Base-by-base conservation (phyloP, 108 stramenopile species). In the Cylindrotheca closterium region DNA sequence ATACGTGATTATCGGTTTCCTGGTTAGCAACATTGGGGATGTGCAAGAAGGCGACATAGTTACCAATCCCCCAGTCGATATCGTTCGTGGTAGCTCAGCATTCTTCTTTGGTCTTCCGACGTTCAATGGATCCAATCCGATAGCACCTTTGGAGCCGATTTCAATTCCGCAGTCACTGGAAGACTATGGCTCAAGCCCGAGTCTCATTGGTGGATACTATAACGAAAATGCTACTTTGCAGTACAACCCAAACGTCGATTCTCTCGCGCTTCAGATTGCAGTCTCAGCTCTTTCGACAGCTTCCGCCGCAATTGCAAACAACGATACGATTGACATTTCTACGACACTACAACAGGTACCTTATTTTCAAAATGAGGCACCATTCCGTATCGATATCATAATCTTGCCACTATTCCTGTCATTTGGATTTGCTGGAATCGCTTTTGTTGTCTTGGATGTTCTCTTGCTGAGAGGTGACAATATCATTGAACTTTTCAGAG, bases 351-450 rank as follows among this genome's bases (percentile, higher is more conserved):
- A 75, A 19, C 74, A 75, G 26, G 18, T 75, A 4, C 74, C 74
- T 17, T 75, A 75, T 46, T 0, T 56, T 2, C 45, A 25, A 12
- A 24, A 21, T 22, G 67, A 51, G 31, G 47, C 15, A 1, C 55
- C 60, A 51, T 75, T 69, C 54, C 60, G 74, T 18, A 24, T 50
- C 2, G 74, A 75, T 32, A 18, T 69, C 15, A 52, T 75, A 1
- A 55, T 76, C 51, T 18, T 76, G 8, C 75, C 75, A 4, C 29
- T 66, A 18, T 42, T 29, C 15, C 15, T 76, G 18, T 30, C 30
- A 32, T 76, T 71, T 46, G 75, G 75, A 15, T 76, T 76, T 53
- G 45, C 65, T 24, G 69, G 70, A 17, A n/a, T 71, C 28, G 69
- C 61, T 2, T 71, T 76, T 32, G 21, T 29, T 26, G 65, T 76